These are phyloP conservation scores for Chenopodium formosanum DNA, from an alignment of 148 eudicot genomes.

Conservation along the genomic window DNA sequence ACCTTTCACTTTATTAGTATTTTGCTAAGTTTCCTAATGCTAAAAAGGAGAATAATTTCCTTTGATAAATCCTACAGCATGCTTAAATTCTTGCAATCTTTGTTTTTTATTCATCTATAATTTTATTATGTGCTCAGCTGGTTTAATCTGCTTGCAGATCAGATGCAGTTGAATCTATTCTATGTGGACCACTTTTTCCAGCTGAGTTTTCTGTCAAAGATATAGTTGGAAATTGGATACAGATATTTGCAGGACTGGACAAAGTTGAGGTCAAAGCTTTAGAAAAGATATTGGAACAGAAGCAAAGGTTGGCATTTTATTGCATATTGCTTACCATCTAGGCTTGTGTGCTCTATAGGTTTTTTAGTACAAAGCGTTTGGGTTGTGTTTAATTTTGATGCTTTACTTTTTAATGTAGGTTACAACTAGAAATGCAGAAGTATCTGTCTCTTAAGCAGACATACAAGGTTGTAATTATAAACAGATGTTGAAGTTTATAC, in stretches of 20 bases:
- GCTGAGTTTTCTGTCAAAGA: slow-evolving; percentile 63
- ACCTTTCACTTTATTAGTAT: neutral
- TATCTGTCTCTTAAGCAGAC: slow-evolving; percentile 85
- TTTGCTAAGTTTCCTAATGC: too few species aligned
- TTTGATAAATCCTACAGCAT: neutral
- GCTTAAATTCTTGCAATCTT: neutral
- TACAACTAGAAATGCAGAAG: slow-evolving; percentile 92
- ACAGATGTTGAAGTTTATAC: neutral
- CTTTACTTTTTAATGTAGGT: slow-evolving; percentile 50
- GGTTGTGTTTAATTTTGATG: slow-evolving; percentile 31
- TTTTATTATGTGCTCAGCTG: slow-evolving; percentile 15
- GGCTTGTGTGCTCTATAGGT: neutral
- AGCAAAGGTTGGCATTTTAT: slow-evolving; percentile 62
- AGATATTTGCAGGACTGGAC: slow-evolving; percentile 66
- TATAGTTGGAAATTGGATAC: slow-evolving; percentile 66
- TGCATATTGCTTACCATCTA: neutral
- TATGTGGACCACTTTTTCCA: slow-evolving; percentile 70
- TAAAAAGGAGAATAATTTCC: neutral
- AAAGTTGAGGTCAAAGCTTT: slow-evolving; percentile 92
- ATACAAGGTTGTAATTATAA: slow-evolving; percentile 50
- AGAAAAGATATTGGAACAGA: slow-evolving; percentile 93
- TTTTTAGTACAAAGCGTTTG: slow-evolving; percentile 8
- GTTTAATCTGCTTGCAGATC: slow-evolving; percentile 59
- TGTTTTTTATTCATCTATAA: neutral
- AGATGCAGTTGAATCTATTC: slow-evolving; percentile 68